A percentile compares a stretch with the other conserved stretches of the same genome.
These are phyloP conservation scores for Berkeleyomyces rouxiae DNA, from an alignment of 2,329 filamentous ascomycete species.

Conservation along the genomic window DNA sequence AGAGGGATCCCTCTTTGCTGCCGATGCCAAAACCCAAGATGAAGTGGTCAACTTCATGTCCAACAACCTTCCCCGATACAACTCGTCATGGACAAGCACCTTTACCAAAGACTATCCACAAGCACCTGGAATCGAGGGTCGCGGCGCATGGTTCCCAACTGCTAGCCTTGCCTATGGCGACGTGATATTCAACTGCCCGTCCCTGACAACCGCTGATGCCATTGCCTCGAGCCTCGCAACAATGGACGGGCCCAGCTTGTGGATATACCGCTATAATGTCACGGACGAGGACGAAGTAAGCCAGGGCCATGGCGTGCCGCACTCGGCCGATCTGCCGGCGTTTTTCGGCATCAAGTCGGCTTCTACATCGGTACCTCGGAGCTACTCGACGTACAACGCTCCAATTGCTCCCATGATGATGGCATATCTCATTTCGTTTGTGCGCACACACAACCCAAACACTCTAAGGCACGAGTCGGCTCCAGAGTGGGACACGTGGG, in stretches of 20 bases:
- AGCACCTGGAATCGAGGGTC: slow-evolving; percentile 21
- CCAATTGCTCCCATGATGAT: slow-evolving; percentile 30
- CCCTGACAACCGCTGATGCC: slow-evolving; percentile 21
- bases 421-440: slow-evolving; percentile 35
- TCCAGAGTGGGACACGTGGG: slow-evolving; percentile 28
- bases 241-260: slow-evolving; percentile 19
- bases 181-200: slow-evolving; percentile 29
- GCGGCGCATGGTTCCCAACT: slow-evolving; percentile 29
- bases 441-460: slow-evolving; percentile 30
- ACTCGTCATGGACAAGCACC: slow-evolving; percentile 20
- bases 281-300: slow-evolving; percentile 22
- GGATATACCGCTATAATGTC: slow-evolving; percentile 35
- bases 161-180: slow-evolving; percentile 29
- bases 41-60: slow-evolving; percentile 26
- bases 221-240: slow-evolving; percentile 15
- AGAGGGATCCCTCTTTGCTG: slow-evolving; percentile 32
- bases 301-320: slow-evolving; percentile 30
- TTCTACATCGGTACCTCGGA: slow-evolving; percentile 18
- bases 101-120: slow-evolving; percentile 27
- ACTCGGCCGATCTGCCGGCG: slow-evolving; percentile 31
- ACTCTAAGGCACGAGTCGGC: slow-evolving; percentile 19
- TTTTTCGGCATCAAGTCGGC: slow-evolving; percentile 28
- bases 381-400: slow-evolving; percentile 30
- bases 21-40: slow-evolving; percentile 21
- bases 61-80: slow-evolving; percentile 32